Evolutionary conservation across 495 filamentous ascomycete genomes (phyloP), one percentile per base, ranked within the genome.

Genomic region (Xylaria nigripes): DNA sequence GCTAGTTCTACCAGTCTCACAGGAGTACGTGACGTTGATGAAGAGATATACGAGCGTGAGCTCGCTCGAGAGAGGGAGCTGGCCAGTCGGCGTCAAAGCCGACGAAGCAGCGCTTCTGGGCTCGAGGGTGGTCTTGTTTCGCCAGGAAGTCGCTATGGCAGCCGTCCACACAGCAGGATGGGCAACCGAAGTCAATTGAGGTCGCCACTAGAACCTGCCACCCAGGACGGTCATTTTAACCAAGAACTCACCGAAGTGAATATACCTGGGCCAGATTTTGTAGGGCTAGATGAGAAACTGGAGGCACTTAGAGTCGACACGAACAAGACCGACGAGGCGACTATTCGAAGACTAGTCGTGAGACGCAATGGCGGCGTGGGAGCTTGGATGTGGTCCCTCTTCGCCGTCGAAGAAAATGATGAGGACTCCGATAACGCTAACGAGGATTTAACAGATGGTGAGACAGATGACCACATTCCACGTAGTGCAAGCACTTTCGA

Each of bases 301-400:
- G 76, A 77, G 60, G 61, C 62, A 32, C 60, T 61, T 38, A 65
- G 64, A 43, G 54, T 68, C 48, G 68, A 74, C 27, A 74, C 73
- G 41, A 68, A 57, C 40, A 56, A 66, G 46, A 69, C 70, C 15
- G 81, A 82, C 58, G 81, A 86, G 61, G 78, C 79, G 24, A 68
- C 76, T 12, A 66, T 82, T 4, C 74, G 75, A 50, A 65, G 74
- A 51, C 62, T 85, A 15, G 76, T 83, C 21, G 67, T 76, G 49
- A 74, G 81, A 54, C 77, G 76, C n/a, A 80, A 79, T 41, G 83
- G 82, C 49, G 84, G 86, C 4, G 68, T 90, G n/a, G 85, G 85
- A 0, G 77, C 80, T 9, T 89, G 85, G 82, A 76, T 96, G 57
- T 90, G 88, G 79, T 86, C 82, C 15, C 68, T 93, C 16, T 92